Conservation (phyloP, 2,329 filamentous ascomycete species). For the Colletotrichum sp. region DNA sequence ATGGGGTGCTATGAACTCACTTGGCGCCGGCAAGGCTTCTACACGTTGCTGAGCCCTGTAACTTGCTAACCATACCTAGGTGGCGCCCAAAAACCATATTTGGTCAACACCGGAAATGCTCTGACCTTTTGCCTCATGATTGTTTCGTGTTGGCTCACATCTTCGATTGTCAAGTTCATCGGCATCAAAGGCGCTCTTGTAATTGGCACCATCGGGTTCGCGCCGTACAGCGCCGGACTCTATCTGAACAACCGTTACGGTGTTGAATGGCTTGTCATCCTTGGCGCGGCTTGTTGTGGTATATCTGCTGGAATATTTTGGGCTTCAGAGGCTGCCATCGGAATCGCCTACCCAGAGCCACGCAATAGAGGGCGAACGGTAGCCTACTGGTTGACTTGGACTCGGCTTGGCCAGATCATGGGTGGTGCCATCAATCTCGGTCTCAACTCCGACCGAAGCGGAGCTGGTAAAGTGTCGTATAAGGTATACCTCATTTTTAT, state of each 20-base stretch:
- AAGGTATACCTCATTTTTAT: constrained; percentile 45
- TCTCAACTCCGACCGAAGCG: constrained; percentile 47
- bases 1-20: constrained; percentile 30
- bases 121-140: constrained; percentile 66
- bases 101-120: constrained; percentile 74
- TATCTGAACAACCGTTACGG: constrained; percentile 50
- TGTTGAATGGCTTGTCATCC: constrained; percentile 45
- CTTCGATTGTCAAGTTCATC: constrained; percentile 40
- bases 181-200: constrained; percentile 40
- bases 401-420: constrained; percentile 60
- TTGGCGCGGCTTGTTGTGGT: constrained; percentile 46
- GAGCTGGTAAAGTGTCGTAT: constrained; percentile 50
- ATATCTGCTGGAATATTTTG: constrained; percentile 40
- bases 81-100: constrained; percentile 65
- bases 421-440: constrained; percentile 54
- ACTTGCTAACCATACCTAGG: constrained; percentile 46
- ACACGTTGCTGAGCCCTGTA: fast-evolving
- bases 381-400: constrained; percentile 65
- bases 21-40: constrained; percentile 25
- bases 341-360: constrained; percentile 63
- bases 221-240: constrained; percentile 45
- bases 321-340: constrained; percentile 39
- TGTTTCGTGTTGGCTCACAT: constrained; percentile 43
- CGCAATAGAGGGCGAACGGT: constrained; percentile 63
- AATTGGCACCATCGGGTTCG: constrained; percentile 46